These are phyloP conservation scores for Stephanodiscus minutulus DNA, from an alignment of 108 stramenopile genomes.

Conservation along the genomic window DNA sequence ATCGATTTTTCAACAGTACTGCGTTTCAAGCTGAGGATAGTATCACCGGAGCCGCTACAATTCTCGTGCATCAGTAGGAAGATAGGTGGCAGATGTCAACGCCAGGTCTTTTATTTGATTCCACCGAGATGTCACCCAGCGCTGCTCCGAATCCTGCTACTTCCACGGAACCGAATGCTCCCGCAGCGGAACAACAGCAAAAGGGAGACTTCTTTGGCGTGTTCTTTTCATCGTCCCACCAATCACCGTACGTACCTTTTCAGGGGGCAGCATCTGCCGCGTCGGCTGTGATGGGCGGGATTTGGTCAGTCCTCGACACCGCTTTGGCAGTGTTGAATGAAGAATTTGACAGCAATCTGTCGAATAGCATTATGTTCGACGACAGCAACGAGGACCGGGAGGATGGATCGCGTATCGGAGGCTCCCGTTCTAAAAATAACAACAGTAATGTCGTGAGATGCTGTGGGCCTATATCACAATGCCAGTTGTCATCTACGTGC, in stretches of 20 bases:
- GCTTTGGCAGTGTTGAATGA: constrained; percentile 31
- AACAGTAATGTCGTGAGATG: not conserved
- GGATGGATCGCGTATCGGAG: not conserved
- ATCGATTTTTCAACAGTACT: no score
- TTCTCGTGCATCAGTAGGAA: not conserved
- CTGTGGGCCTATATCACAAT: not conserved
- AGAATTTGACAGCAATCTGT: constrained; percentile 17
- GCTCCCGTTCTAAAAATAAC: not conserved
- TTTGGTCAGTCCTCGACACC: constrained; percentile 23
- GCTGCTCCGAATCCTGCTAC: not conserved
- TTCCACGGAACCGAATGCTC: not conserved
- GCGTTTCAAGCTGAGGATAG: no score
- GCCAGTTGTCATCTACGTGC: not conserved
- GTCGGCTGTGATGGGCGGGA: constrained; percentile 22
- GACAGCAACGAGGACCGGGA: not conserved
- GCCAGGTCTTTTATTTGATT: not conserved
- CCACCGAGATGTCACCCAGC: not conserved
- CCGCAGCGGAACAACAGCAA: not conserved
- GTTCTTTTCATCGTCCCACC: constrained; percentile 8
- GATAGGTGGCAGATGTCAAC: not conserved
- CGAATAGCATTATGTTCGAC: not conserved
- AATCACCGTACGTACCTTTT: constrained; percentile 6
- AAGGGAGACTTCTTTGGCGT: constrained; percentile 5
- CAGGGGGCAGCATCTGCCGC: constrained; percentile 23
- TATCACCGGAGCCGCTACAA: no score